Evolutionary conservation across 2,329 filamentous ascomycete genomes (phyloP), one percentile per base, ranked within the genome.

Genomic region (Thielaviopsis punctulata): DNA sequence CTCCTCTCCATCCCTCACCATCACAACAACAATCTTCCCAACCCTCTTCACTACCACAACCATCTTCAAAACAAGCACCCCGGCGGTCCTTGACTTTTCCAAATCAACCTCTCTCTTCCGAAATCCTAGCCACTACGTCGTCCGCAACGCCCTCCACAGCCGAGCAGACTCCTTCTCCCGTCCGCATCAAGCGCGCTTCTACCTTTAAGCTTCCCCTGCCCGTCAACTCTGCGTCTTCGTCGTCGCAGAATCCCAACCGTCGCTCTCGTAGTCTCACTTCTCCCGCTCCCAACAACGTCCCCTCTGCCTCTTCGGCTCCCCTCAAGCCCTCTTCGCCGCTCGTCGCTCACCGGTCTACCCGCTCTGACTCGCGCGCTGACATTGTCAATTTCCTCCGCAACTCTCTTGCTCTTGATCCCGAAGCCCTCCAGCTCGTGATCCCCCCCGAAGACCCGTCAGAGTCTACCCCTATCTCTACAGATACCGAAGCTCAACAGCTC

Each of bases 401-500:
- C 44, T 52, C 44, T 13, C 44, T 52, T 22, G 19, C 27, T n/a
- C 24, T 68, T 67, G 18, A 62, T 75, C 22, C 68, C 75, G 21
- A 70, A 68, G 70, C 9, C 82, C 81, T 52, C 15, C 43, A 33
- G 19, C 49, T 52, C 49, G 49, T 52, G 43, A 52, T 52, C 49
- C 49, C 48, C 36, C n/a, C 41, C n/a, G n/a, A n/a, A 43, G n/a
- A 43, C 36, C 51, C 30, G 9, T 41, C 47, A 49, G 25, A 47
- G 21, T 33, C 25, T 41, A 55, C 24, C 45, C 45, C 45, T 27
- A 22, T 39, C n/a, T 21, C 48, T 36, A 41, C 48, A 21, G 24
- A 39, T 36, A 30, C 24, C 25, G 50, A 47, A 52, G 33, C 51
- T 24, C 51, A 49, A 48, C 46, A 23, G 4, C 51, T 48, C 33